Percentiles rank a stretch among this genome's conserved stretches.
Evolutionary conservation across 1,284 basidiomycete genomes (phyloP).

Genomic region (Sporisorium sorghi): DNA sequence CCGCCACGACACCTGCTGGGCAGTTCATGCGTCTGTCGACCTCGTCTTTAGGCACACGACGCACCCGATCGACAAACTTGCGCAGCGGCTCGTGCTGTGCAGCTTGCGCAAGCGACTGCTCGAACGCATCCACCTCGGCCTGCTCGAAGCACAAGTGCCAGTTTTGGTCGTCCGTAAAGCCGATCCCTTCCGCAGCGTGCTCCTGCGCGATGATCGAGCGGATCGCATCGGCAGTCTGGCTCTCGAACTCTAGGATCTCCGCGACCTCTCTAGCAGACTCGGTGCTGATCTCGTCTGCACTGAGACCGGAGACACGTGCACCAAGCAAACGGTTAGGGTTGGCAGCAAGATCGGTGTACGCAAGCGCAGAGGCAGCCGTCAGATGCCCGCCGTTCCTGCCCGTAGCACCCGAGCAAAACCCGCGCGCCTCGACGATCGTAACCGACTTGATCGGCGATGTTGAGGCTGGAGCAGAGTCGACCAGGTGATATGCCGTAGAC

Average conservation of each 20-base stretch:
- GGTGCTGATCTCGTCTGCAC: neutral
- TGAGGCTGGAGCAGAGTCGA: neutral
- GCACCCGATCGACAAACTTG: slow-evolving; percentile 23
- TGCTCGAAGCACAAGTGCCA: slow-evolving; percentile 53
- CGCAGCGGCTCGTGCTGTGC: slow-evolving; percentile 21
- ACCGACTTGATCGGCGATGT: slow-evolving; percentile 1
- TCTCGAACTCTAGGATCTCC: slow-evolving; percentile 48
- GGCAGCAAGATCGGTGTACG: slow-evolving; percentile 45
- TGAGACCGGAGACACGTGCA: neutral
- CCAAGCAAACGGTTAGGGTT: slow-evolving; percentile 42
- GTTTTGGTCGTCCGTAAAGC: slow-evolving; percentile 36
- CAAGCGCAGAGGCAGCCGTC: slow-evolving; percentile 52
- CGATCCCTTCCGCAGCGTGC: slow-evolving; percentile 7
- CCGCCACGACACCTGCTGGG: slow-evolving; percentile 27
- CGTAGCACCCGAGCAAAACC: slow-evolving; percentile 57
- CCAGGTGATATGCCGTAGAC: slow-evolving; percentile 48
- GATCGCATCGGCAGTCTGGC: slow-evolving; percentile 23
- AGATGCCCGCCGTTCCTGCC: slow-evolving; percentile 60
- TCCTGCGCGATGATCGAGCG: slow-evolving; percentile 23
- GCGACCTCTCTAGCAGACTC: slow-evolving; percentile 22
- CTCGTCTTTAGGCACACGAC: slow-evolving; percentile 36
- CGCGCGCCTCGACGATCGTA: slow-evolving; percentile 48
- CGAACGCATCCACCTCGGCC: slow-evolving; percentile 40
- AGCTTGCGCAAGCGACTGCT: slow-evolving; percentile 32
- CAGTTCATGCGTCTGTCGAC: slow-evolving; percentile 28